phyloP scores from a whole-genome alignment of 192 early-diverging fungal genomes.

The Rhizoclosmatium sp. region DNA sequence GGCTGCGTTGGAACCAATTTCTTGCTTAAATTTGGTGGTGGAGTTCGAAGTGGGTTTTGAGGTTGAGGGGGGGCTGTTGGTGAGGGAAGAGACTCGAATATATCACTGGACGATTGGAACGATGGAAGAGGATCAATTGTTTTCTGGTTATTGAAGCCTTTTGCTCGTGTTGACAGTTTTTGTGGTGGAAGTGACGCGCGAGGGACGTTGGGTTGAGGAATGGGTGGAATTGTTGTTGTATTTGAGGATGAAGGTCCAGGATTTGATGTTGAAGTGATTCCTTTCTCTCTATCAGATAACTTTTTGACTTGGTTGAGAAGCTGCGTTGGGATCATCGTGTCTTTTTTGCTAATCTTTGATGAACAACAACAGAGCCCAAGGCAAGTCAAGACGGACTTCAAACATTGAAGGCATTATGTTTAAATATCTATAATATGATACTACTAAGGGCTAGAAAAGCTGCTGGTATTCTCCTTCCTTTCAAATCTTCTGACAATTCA shows the following conservation, averaged over 20 bases:
- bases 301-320: conserved; percentile 31
- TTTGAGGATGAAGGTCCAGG: neutral
- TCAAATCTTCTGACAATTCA: too few relatives aligned
- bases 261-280: neutral
- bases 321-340: conserved; percentile 14
- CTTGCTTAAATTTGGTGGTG: conserved; percentile 6
- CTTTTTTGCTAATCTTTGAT: neutral
- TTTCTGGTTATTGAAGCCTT: conserved; percentile 15
- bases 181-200: conserved; percentile 22
- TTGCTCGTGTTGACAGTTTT: conserved; percentile 32
- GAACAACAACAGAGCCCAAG: too few relatives aligned
- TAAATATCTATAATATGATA: too few relatives aligned
- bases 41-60: neutral
- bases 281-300: conserved; percentile 22
- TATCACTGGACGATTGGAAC: conserved; percentile 10
- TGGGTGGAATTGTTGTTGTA: neutral
- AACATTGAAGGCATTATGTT: too few relatives aligned
- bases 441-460: too few relatives aligned
- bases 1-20: neutral
- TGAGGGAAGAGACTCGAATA: neutral
- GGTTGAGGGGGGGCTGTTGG: neutral
- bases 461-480: too few relatives aligned
- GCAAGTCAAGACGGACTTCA: too few relatives aligned
- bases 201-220: neutral
- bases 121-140: conserved; percentile 6